phyloP scores from a whole-genome alignment of 1,284 basidiomycete genomes.

The Microbotryum saponariae region DNA sequence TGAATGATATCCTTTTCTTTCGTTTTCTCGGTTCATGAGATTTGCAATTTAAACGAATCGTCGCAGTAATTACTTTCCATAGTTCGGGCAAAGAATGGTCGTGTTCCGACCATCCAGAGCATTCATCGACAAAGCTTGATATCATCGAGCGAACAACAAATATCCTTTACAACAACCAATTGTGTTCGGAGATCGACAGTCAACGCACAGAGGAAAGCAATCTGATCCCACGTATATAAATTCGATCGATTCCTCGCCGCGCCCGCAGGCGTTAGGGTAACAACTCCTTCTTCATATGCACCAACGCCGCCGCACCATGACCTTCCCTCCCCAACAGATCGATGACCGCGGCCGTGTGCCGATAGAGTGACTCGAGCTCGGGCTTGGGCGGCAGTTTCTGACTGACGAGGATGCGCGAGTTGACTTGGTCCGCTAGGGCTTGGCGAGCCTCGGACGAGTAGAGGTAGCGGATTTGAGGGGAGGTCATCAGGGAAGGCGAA shows the following conservation, averaged over 20 bases:
- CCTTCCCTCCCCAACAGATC: conserved; percentile 60
- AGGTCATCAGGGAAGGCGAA: conserved; percentile 2
- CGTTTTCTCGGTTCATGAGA: not conserved
- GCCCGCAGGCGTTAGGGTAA: not conserved
- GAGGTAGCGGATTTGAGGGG: not conserved
- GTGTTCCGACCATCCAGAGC: no score
- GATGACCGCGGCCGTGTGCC: conserved; percentile 59
- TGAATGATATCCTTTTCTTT: not conserved
- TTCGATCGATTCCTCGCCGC: no score
- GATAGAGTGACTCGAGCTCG: conserved; percentile 62
- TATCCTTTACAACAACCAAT: no score
- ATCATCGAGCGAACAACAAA: no score
- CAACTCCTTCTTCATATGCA: conserved; percentile 64
- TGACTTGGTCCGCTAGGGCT: no score
- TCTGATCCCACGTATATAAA: no score
- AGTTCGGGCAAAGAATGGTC: no score
- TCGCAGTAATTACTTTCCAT: not conserved
- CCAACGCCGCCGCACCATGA: conserved; percentile 65
- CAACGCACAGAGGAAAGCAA: no score
- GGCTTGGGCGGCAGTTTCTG: conserved; percentile 55
- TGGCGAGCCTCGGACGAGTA: not conserved
- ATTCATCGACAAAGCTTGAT: no score
- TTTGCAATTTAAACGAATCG: conserved; percentile 16
- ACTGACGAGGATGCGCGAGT: conserved; percentile 57
- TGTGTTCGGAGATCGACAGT: no score